These are phyloP conservation scores for Plantago ovata DNA, from an alignment of 257 asterid species.

Conservation along the genomic window DNA sequence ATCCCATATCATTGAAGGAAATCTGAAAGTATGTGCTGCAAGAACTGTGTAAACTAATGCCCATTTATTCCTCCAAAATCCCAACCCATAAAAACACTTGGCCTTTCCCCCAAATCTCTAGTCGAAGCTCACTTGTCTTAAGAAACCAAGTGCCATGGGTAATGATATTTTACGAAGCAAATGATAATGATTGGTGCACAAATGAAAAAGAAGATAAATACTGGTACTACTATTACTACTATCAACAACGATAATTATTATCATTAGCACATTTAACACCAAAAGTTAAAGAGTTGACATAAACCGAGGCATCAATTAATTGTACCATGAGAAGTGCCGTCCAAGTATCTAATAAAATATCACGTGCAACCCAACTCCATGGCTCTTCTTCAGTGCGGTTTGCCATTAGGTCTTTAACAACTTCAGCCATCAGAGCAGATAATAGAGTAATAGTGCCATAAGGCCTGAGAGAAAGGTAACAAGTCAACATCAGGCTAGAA, in stretches of 20 bases:
- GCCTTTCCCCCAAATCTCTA: conserved; percentile 3
- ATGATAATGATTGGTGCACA: conserved; percentile 6
- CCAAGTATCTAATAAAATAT: conserved; percentile 90
- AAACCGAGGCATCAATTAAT: conserved; percentile 16
- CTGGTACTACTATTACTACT: background rate
- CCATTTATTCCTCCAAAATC: conserved; percentile 15
- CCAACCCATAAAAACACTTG: conserved; percentile 1
- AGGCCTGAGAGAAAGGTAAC: conserved; percentile 54
- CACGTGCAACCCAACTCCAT: conserved; percentile 99
- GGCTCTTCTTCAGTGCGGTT: conserved; percentile 76
- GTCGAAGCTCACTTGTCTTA: conserved; percentile 13
- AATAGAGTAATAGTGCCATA: conserved; percentile 75
- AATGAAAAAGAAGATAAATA: background rate
- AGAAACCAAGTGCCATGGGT: conserved; percentile 11
- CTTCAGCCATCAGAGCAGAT: conserved; percentile 79
- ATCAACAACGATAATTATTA: no score
- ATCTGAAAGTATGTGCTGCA: background rate
- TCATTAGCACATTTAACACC: background rate
- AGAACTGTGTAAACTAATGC: conserved; percentile 12
- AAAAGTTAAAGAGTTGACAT: conserved; percentile 6
- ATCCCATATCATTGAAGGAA: background rate
- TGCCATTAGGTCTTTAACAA: conserved; percentile 60
- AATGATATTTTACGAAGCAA: conserved; percentile 12
- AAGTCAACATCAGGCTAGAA: conserved; percentile 14
- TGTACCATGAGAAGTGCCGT: conserved; percentile 75